Base-by-base conservation (phyloP, 2,329 filamentous ascomycete species). In the Phialophora macrospora region DNA sequence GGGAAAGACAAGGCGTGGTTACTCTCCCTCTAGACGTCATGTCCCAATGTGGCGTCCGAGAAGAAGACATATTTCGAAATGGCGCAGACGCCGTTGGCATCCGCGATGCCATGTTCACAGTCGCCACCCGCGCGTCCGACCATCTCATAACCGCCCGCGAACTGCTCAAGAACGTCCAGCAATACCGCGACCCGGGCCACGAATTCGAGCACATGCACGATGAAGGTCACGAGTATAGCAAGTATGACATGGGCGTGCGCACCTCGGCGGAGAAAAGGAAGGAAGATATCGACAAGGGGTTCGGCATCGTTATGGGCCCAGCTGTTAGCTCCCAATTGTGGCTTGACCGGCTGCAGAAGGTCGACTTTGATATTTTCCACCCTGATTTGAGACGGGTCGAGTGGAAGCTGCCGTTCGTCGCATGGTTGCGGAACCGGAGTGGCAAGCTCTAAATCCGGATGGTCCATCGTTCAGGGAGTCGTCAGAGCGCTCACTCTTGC, bases 101-200 rank as follows among this genome's bases (percentile, higher is more conserved):
- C 20, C 88, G 90, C 67, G 94, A 99, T 77, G 94, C 93, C 3
- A 87, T 98, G 0, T 99, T 98, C 78, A 85, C 87, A 3, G 92
- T 99, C 14, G 95, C 95, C 0, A 99, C 95, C 0, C 87, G 94
- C 44, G 95, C 95, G 6, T 96, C 96, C 74, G 95, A 99, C 76
- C 95, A 99, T 78, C 82, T 99, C 38, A 96, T 97, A 71, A 98
- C 94, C 0, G 94, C 91, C 1, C 84, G 93, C 65, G 92, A 97
- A 76, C 97, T 99, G 93, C 78, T 98, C 66, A 89, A 88, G 74
- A 92, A 91, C 73, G 80, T 97, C 22, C 87, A 87, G 61, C 88
- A 87, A 3, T 92, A 93, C 1, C 80, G 90, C 71, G 88, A 87
- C 56, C 86, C 91, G 0, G 92, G 90, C 0, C 94, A 97, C 75